Base-by-base conservation (phyloP, 768 basidiomycete species). In the Trametes sanguinea region DNA sequence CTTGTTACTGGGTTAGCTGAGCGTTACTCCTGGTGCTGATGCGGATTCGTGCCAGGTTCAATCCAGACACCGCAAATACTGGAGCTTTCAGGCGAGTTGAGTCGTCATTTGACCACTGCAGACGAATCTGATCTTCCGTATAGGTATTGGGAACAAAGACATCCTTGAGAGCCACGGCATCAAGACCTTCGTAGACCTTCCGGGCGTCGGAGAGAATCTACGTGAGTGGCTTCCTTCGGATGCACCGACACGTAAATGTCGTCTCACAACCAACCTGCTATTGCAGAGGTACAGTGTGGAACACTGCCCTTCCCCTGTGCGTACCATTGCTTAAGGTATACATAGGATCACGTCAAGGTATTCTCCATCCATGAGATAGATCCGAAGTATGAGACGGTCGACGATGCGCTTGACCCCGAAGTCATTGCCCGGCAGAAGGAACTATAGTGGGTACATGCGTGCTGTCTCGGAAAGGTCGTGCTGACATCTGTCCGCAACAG, bases 191-290 rank as follows among this genome's bases (percentile, higher is more conserved):
- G 14, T 60, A 16, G 59, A 60, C 27, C 17, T 53, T 5, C 59
- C 59, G 8, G 44, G 52, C 7, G 59, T 60, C 9, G 59, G 59
- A 44, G 59, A 60, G 30, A 60, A 60, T 11, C 52, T 60, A 2
- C 59, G 58, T 60, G 14, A 35, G 58, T 60, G 9, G 29, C n/a
- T n/a, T n/a, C n/a, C n/a, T n/a, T n/a, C n/a, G n/a, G n/a, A n/a
- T n/a, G n/a, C n/a, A n/a, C n/a, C n/a, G n/a, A n/a, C n/a, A n/a
- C n/a, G n/a, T n/a, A n/a, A n/a, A n/a, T n/a, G n/a, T n/a, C n/a
- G n/a, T n/a, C n/a, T n/a, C n/a, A n/a, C n/a, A n/a, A n/a, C n/a
- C n/a, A n/a, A n/a, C n/a, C n/a, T n/a, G n/a, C n/a, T n/a, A n/a
- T n/a, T n/a, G n/a, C n/a, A n/a, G n/a, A n/a, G n/a, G n/a, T n/a